Percentiles rank a stretch among this genome's conserved stretches.
These are phyloP conservation scores for Friedmanniomyces simplex DNA, from an alignment of 495 filamentous ascomycete species.

Conservation along the genomic window DNA sequence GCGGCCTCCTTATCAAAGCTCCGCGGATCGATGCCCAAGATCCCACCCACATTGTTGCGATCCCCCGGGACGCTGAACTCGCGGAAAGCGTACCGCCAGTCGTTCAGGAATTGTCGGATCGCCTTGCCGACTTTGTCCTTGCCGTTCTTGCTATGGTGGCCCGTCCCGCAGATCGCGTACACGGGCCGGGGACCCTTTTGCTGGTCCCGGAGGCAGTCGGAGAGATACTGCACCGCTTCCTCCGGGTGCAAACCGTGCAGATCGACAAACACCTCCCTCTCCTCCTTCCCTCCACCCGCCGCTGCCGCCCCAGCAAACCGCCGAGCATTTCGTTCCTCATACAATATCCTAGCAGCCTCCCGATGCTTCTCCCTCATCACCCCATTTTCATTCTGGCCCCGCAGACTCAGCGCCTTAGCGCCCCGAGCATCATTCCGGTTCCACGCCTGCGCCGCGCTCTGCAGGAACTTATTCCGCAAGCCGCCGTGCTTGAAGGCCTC, in stretches of 20 bases:
- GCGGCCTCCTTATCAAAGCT: conserved; percentile 68
- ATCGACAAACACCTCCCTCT: conserved; percentile 80
- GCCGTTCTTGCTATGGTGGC: conserved; percentile 95
- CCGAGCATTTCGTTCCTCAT: conserved; percentile 88
- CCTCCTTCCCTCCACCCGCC: conserved; percentile 20
- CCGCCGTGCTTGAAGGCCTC: conserved; percentile 96
- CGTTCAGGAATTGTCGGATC: conserved; percentile 78
- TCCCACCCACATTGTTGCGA: conserved; percentile 79
- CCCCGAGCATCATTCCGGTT: conserved; percentile 95
- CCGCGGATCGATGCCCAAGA: conserved; percentile 83
- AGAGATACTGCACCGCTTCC: conserved; percentile 91
- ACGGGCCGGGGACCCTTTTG: conserved; percentile 48
- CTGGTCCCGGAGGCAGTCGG: conserved; percentile 75
- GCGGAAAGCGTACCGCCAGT: conserved; percentile 90
- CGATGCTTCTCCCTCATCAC: conserved; percentile 95
- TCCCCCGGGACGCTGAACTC: conserved; percentile 96
- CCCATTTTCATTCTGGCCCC: conserved; percentile 92
- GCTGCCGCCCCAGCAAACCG: no score
- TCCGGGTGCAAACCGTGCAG: conserved; percentile 94
- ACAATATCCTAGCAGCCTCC: conserved; percentile 81
- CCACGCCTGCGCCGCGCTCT: conserved; percentile 99
- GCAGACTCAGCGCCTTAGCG: conserved; percentile 85
- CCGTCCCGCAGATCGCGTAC: conserved; percentile 93
- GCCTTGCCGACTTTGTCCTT: conserved; percentile 98
- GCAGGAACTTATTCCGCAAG: conserved; percentile 90